Evolutionary conservation across 805 yeast genomes (phyloP).

Genomic region (Isabelozyma gotoi): DNA sequence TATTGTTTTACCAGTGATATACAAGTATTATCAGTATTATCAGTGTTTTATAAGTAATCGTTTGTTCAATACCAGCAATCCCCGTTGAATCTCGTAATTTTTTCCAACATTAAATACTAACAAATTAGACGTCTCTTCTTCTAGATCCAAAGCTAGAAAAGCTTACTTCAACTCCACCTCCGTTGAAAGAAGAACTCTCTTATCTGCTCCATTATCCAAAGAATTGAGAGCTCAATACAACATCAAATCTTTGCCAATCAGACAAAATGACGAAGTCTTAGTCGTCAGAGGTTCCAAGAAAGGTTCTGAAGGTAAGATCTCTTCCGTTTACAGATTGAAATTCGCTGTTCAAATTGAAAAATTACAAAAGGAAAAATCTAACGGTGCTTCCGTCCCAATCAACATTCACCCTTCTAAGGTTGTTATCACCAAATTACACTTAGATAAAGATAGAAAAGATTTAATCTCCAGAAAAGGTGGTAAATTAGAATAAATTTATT

Average conservation of each 20-base stretch:
- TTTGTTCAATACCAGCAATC: background rate
- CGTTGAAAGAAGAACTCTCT: conserved; percentile 86
- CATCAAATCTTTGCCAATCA: conserved; percentile 93
- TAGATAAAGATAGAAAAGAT: conserved; percentile 98
- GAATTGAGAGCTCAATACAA: conserved; percentile 98
- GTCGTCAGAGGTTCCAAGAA: conserved; percentile 99
- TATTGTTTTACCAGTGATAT: too few species aligned
- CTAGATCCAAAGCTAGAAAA: conserved; percentile 99
- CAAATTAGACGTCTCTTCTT: conserved; percentile 90
- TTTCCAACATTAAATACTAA: conserved; percentile 24
- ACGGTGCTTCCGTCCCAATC: conserved; percentile 96
- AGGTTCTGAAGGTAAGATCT: conserved; percentile 98
- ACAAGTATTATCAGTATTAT: too few species aligned
- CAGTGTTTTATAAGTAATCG: too few species aligned
- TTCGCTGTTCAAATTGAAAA: conserved; percentile 95
- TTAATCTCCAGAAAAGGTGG: conserved; percentile 98
- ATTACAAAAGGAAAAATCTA: conserved; percentile 95
- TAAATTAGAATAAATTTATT: conserved; percentile 73
- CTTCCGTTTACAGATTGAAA: conserved; percentile 98
- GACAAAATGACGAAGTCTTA: conserved; percentile 93
- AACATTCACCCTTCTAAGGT: conserved; percentile 98
- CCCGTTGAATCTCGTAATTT: background rate
- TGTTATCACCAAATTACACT: conserved; percentile 96
- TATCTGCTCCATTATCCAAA: conserved; percentile 99
- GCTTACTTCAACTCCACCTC: conserved; percentile 99